Conservation (phyloP, 768 basidiomycete genomes). For the Leccinum uliginosum region DNA sequence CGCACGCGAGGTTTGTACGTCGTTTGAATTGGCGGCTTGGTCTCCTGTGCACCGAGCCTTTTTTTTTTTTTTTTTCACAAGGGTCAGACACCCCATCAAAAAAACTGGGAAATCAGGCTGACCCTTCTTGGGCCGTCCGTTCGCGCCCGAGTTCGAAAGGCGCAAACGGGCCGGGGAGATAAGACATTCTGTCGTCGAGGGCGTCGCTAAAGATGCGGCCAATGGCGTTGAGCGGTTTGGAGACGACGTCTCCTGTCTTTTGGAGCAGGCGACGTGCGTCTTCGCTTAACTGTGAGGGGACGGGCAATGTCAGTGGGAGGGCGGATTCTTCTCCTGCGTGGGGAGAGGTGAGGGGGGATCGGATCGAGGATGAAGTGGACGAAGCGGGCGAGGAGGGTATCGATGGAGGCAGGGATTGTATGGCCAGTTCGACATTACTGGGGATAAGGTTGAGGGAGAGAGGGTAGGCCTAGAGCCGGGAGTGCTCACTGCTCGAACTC, state of each 20-base stretch:
- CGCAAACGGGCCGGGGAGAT: constrained; percentile 66
- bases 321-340: constrained; percentile 90
- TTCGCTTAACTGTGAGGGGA: constrained; percentile 40
- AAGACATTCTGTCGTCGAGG: constrained; percentile 63
- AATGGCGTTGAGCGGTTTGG: constrained; percentile 86
- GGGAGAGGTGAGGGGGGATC: constrained; percentile 36
- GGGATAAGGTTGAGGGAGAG: constrained; percentile 2
- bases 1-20: constrained; percentile 75
- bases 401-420: constrained; percentile 41
- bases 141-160: constrained; percentile 63
- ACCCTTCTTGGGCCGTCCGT: constrained; percentile 36
- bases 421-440: constrained; percentile 59
- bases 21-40: constrained; percentile 43
- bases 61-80: neutral
- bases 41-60: constrained; percentile 34
- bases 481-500: constrained; percentile 76
- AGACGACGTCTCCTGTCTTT: constrained; percentile 86
- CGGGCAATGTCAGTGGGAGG: constrained; percentile 63
- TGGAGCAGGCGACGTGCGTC: constrained; percentile 83
- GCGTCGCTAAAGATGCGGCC: constrained; percentile 85
- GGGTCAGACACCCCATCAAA: neutral
- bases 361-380: constrained; percentile 31
- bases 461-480: neutral
- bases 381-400: constrained; percentile 30
- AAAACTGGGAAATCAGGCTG: constrained; percentile 7